Evolutionary conservation across 2,329 filamentous ascomycete species (phyloP).

Genomic region (Fusarium palustre): DNA sequence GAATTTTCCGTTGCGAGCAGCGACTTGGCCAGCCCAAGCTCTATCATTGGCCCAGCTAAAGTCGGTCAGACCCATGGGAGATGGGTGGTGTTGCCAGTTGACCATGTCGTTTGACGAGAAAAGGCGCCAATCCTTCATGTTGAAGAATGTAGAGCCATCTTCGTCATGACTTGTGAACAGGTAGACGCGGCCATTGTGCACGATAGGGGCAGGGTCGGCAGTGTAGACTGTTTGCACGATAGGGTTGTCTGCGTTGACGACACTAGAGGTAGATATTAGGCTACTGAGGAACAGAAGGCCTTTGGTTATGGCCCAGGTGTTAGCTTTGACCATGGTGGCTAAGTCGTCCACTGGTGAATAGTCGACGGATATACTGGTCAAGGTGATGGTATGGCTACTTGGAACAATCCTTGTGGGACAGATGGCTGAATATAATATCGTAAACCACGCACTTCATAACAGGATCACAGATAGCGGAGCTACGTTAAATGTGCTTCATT

Average conservation of each 20-base stretch:
- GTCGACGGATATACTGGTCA: neutral
- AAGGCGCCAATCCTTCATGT: slow-evolving; percentile 55
- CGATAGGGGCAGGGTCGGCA: slow-evolving; percentile 55
- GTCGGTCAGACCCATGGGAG: slow-evolving; percentile 46
- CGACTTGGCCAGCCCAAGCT: slow-evolving; percentile 54
- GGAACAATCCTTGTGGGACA: neutral
- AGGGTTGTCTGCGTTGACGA: slow-evolving; percentile 13
- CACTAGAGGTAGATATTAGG: neutral
- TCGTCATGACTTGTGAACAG: slow-evolving; percentile 53
- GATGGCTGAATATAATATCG: neutral
- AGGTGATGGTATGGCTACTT: too few species aligned
- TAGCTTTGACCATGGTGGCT: neutral
- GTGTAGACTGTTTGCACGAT: slow-evolving; percentile 49
- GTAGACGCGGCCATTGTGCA: slow-evolving; percentile 53
- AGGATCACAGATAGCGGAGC: neutral
- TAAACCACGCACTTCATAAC: too few species aligned
- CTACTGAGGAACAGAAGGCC: neutral
- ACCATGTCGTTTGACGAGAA: slow-evolving; percentile 48
- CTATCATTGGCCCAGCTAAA: slow-evolving; percentile 53
- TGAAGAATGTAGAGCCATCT: slow-evolving; percentile 50
- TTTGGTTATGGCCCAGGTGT: neutral
- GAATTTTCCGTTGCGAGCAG: slow-evolving; percentile 50
- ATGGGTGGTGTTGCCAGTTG: slow-evolving; percentile 51
- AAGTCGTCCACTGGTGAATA: neutral
- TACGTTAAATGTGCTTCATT: neutral